phyloP scores from a whole-genome alignment of 345 rosid genomes.

The Linum tenue region DNA sequence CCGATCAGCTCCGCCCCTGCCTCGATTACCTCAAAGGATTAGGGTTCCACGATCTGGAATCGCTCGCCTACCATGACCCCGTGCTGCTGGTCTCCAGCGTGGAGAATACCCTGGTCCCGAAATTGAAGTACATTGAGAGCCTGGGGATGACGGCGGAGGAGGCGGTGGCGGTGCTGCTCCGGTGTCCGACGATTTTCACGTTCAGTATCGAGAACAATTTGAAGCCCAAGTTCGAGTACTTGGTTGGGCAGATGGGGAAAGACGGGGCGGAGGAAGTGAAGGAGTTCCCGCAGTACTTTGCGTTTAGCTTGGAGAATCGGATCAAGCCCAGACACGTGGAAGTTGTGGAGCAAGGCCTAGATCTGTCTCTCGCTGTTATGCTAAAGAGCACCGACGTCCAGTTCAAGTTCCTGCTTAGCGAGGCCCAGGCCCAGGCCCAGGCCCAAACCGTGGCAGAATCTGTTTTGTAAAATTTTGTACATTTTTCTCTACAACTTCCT shows the following conservation, averaged over 20 bases:
- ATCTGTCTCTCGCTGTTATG: conserved; percentile 47
- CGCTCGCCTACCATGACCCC: conserved; percentile 74
- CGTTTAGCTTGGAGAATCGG: conserved; percentile 85
- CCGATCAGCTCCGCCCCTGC: conserved; percentile 70
- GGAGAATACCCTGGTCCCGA: conserved; percentile 78
- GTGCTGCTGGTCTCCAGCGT: conserved; percentile 69
- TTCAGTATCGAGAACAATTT: conserved; percentile 76
- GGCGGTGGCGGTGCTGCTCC: conserved; percentile 49
- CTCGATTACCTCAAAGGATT: conserved; percentile 62
- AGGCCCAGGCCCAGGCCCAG: not conserved
- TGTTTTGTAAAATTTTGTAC: too few species aligned
- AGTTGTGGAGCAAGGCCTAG: conserved; percentile 27
- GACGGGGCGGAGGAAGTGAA: conserved; percentile 41
- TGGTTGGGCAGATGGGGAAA: conserved; percentile 43
- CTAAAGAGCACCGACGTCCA: conserved; percentile 68
- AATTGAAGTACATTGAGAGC: conserved; percentile 57
- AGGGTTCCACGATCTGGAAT: conserved; percentile 57
- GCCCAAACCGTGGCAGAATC: not conserved
- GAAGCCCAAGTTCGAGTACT: conserved; percentile 69
- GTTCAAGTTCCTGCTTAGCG: conserved; percentile 19
- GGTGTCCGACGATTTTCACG: conserved; percentile 79
- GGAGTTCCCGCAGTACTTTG: conserved; percentile 81
- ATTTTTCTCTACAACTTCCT: too few species aligned
- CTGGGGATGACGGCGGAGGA: conserved; percentile 51
- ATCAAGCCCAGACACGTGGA: conserved; percentile 62